Evolutionary conservation across 495 filamentous ascomycete genomes (phyloP).

Genomic region (Staphylotrichum tortipilum): DNA sequence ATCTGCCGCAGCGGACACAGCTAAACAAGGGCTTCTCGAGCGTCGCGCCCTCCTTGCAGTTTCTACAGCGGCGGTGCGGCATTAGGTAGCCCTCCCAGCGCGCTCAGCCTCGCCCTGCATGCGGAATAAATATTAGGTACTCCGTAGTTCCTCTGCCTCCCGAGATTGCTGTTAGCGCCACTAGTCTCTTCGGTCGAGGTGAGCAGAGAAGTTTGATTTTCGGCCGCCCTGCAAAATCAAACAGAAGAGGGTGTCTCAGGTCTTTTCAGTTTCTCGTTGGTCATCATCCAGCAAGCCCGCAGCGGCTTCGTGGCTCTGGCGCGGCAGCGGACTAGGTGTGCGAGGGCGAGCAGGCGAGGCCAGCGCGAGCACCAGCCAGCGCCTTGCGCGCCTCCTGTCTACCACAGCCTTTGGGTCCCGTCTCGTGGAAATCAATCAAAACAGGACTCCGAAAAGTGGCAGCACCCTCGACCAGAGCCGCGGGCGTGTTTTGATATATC

Average conservation of each 20-base stretch:
- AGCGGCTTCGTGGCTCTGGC: constrained; percentile 25
- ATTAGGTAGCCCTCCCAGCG: neutral
- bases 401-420: constrained; percentile 29
- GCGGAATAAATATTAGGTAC: too few species aligned
- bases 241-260: constrained; percentile 23
- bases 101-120: neutral
- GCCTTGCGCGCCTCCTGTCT: constrained; percentile 13
- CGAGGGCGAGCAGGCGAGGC: too few species aligned
- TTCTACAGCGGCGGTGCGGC: constrained; percentile 7
- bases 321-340: constrained; percentile 4
- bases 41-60: constrained; percentile 3
- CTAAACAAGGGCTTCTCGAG: constrained; percentile 5
- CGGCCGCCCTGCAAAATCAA: constrained; percentile 8
- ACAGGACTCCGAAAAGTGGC: constrained; percentile 23
- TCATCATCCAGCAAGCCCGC: constrained; percentile 25
- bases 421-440: constrained; percentile 9
- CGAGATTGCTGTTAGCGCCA: constrained; percentile 2
- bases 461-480: constrained; percentile 9
- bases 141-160: neutral
- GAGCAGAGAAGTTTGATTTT: constrained; percentile 3
- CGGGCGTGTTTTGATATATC: constrained; percentile 19
- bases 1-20: constrained; percentile 1
- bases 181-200: neutral
- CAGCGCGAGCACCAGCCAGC: neutral
- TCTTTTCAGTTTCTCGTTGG: constrained; percentile 32